phyloP scores from a whole-genome alignment of 306 rosid genomes.

The Ammopiptanthus mongolicus region DNA sequence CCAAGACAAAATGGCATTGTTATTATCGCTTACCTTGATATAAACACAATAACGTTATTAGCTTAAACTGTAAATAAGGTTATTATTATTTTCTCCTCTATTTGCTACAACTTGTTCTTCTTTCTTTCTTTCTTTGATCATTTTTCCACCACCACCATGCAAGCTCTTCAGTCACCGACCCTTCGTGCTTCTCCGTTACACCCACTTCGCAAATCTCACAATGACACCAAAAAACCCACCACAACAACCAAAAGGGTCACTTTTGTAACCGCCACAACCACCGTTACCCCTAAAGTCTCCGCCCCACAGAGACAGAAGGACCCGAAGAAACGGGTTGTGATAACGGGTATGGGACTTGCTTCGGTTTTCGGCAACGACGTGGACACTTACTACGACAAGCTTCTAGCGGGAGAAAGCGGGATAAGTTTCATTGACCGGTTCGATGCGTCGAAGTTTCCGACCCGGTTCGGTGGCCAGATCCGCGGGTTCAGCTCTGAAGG shows the following conservation, averaged over 20 bases:
- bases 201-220: slow-evolving; percentile 38
- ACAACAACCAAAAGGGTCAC: slow-evolving; percentile 26
- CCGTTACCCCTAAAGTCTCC: slow-evolving; percentile 39
- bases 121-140: background rate
- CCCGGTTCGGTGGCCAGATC: slow-evolving; percentile 95
- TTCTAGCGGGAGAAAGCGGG: slow-evolving; percentile 88
- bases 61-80: too few species aligned
- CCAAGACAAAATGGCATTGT: too few species aligned
- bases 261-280: slow-evolving; percentile 33
- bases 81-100: too few species aligned
- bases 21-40: too few species aligned
- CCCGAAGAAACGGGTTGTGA: slow-evolving; percentile 92
- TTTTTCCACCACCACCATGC: slow-evolving; percentile 57
- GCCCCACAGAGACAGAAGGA: slow-evolving; percentile 81
- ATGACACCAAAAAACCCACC: slow-evolving; percentile 8
- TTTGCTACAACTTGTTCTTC: too few species aligned
- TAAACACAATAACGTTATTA: too few species aligned
- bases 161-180: slow-evolving; percentile 45
- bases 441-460: slow-evolving; percentile 92
- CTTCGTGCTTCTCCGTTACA: slow-evolving; percentile 54
- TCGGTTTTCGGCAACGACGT: slow-evolving; percentile 88
- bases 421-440: slow-evolving; percentile 67
- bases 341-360: slow-evolving; percentile 86
- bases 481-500: slow-evolving; percentile 76
- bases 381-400: slow-evolving; percentile 71